Conservation (phyloP, 2,329 filamentous ascomycete species). For the Pezicula radicicola region DNA sequence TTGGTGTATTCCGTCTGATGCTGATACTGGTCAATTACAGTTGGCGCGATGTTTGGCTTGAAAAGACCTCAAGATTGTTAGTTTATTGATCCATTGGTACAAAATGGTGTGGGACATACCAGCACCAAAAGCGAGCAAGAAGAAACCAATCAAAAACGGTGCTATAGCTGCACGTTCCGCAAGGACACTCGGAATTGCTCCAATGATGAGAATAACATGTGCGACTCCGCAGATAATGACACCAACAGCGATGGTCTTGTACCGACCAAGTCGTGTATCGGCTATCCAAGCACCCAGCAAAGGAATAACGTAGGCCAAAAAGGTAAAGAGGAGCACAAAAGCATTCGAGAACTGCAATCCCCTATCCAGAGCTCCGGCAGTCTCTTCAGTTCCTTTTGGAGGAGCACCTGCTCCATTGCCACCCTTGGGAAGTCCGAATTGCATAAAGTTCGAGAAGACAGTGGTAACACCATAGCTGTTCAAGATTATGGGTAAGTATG, state of each 20-base stretch:
- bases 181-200: constrained; percentile 16
- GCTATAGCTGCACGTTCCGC: constrained; percentile 55
- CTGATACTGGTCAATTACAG: constrained; percentile 56
- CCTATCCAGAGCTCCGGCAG: constrained; percentile 56
- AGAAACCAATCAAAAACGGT: constrained; percentile 23
- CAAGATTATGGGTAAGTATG: too few relatives aligned
- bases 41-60: constrained; percentile 65
- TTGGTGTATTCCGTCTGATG: constrained; percentile 38
- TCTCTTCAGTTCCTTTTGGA: constrained; percentile 14
- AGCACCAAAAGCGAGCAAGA: constrained; percentile 23
- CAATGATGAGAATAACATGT: constrained; percentile 51
- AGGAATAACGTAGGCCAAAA: constrained; percentile 47
- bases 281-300: constrained; percentile 51
- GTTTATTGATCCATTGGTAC: constrained; percentile 56
- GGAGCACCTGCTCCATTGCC: constrained; percentile 39
- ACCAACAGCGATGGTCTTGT: constrained; percentile 51
- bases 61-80: constrained; percentile 58
- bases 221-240: constrained; percentile 56
- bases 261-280: constrained; percentile 64
- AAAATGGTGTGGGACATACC: constrained; percentile 31
- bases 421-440: constrained; percentile 51
- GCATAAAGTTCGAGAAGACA: constrained; percentile 56
- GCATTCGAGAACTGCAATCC: constrained; percentile 52
- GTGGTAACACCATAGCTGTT: constrained; percentile 57
- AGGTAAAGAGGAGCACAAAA: constrained; percentile 47